Conservation (phyloP, 2,329 filamentous ascomycete species). For the Claviceps sp. region DNA sequence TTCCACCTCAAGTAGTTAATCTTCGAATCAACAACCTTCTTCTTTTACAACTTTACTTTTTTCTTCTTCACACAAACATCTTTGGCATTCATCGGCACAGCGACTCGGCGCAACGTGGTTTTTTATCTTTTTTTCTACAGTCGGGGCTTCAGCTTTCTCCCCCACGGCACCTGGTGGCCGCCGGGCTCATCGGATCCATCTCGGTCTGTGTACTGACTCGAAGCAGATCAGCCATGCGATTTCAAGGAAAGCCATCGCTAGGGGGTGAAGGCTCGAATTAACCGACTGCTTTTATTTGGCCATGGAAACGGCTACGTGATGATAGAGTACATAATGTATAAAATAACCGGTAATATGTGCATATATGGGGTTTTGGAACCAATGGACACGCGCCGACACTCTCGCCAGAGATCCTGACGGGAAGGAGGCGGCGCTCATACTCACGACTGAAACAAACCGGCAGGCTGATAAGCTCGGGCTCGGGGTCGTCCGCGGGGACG, state of each 20-base stretch:
- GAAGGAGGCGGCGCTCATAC: slow-evolving; percentile 9
- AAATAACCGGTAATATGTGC: slow-evolving; percentile 24
- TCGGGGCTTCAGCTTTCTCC: not conserved
- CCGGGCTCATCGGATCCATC: not conserved
- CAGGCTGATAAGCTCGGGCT: not conserved
- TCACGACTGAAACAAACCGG: slow-evolving; percentile 4
- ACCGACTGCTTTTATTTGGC: slow-evolving; percentile 19
- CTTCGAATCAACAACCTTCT: slow-evolving; percentile 11
- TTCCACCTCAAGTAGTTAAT: slow-evolving; percentile 15
- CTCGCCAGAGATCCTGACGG: slow-evolving; percentile 18
- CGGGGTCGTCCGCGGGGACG: slow-evolving; percentile 1
- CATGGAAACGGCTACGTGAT: slow-evolving; percentile 13
- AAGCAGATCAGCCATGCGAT: slow-evolving; percentile 8
- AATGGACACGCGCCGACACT: slow-evolving; percentile 17
- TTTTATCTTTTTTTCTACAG: slow-evolving; percentile 9
- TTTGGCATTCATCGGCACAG: slow-evolving; percentile 29
- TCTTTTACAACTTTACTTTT: slow-evolving; percentile 10
- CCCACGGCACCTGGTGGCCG: not conserved
- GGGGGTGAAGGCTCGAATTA: slow-evolving; percentile 3
- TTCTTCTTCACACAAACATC: slow-evolving; percentile 15
- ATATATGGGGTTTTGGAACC: slow-evolving; percentile 12
- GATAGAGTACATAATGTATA: slow-evolving; percentile 29
- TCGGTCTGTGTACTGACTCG: slow-evolving; percentile 2
- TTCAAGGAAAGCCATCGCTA: slow-evolving; percentile 8
- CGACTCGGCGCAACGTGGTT: slow-evolving; percentile 24